These are phyloP conservation scores for Wickerhamiella bombiphila DNA, from an alignment of 805 yeast genomes.

Conservation along the genomic window DNA sequence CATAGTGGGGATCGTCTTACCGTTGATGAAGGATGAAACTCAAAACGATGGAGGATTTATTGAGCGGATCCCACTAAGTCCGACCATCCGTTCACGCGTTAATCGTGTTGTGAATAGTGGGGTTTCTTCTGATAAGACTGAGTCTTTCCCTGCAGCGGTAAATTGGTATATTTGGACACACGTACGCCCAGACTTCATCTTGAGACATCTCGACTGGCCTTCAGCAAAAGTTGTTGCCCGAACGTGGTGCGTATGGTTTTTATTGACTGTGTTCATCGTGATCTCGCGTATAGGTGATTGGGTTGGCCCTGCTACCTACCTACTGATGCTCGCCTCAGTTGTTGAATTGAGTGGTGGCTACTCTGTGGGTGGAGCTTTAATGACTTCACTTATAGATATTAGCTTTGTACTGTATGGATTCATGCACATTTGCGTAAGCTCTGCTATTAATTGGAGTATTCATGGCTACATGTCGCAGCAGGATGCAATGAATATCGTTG, in stretches of 20 bases:
- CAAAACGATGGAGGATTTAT: no score
- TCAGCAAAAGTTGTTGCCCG: background rate
- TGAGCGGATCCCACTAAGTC: no score
- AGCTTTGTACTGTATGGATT: slow-evolving; percentile 10
- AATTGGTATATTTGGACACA: background rate
- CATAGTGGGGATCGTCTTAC: no score
- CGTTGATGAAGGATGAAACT: no score
- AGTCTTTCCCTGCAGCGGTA: no score
- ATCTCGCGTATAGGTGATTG: slow-evolving; percentile 13
- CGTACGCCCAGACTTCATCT: slow-evolving; percentile 1
- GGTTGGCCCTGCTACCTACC: slow-evolving; percentile 19
- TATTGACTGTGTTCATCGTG: no score
- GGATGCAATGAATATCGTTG: slow-evolving; percentile 8
- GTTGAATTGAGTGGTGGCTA: slow-evolving; percentile 19
- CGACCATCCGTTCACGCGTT: no score
- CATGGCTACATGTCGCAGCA: slow-evolving; percentile 14
- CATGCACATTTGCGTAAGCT: slow-evolving; percentile 15
- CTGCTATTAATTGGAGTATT: slow-evolving; percentile 17
- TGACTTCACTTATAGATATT: slow-evolving; percentile 11
- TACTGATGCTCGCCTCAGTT: slow-evolving; percentile 16
- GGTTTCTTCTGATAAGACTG: no score
- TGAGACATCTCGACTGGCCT: background rate
- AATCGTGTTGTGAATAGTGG: no score
- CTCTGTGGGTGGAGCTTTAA: slow-evolving; percentile 13
- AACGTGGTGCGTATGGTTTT: background rate